Base-by-base conservation (phyloP, 2,329 filamentous ascomycete genomes). In the Beauveria medogensis region DNA sequence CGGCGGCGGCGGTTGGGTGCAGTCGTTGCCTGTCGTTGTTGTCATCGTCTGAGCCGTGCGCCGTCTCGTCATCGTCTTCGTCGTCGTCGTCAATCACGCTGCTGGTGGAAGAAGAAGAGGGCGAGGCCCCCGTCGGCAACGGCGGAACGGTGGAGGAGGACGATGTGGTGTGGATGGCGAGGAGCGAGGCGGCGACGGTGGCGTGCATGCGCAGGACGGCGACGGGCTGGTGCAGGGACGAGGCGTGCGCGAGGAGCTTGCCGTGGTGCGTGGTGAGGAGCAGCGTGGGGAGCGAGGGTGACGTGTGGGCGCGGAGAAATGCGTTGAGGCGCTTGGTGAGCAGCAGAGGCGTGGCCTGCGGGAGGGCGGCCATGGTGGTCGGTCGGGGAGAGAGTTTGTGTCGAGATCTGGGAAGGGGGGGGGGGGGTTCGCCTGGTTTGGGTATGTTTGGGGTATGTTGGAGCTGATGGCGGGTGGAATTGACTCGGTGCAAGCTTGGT, bases 241-340 rank as follows among this genome's bases (percentile, higher is more conserved):
- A 55, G 26, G 54, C 54, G 70, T 85, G 83, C 61, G 84, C 82
- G 65, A 88, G 82, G 41, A 88, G 80, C 70, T 85, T 85, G 66
- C 85, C 85, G 44, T 82, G 80, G 1, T 80, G 76, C 3, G 83
- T 84, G 52, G 82, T 81, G 50, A 88, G 77, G 63, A 86, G 79
- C 60, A 84, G 79, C 3, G 83, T 84, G 63, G 83, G 82, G 37
- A 87, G 76, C 63, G 80, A 75, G 4, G 82, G 70, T 8, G 80
- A 81, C 64, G 84, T 81, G 70, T 85, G 83, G 63, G 79, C 74
- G 68, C 79, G 77, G 52, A 88, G 81, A 71, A 87, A 87, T 62
- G 80, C 74, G 30, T 83, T 85, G 65, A 88, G 80, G 63, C 83
- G 83, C 71, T 86, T 87, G 41, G 82, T 86, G 63, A 91, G 78